Evolutionary conservation across 2,329 filamentous ascomycete genomes (phyloP), one percentile per base, ranked within the genome.

Genomic region (Fusarium nelsonii): DNA sequence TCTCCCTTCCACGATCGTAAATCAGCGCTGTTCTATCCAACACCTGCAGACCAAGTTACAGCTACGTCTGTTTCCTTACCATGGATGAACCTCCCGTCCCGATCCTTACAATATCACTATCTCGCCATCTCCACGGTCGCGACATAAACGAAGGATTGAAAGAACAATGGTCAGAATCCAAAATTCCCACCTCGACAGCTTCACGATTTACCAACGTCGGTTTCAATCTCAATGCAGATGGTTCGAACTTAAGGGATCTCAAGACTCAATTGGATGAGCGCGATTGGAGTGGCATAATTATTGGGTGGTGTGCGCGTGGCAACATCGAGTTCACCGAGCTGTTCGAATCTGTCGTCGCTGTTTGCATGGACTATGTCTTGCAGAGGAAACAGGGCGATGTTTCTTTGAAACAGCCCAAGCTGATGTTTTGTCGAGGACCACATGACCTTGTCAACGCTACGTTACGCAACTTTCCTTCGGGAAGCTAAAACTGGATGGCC

Each of bases 251-350:
- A 1, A 48, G 12, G 1, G 26, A 46, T 0, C 52, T 67, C n/a
- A 40, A n/a, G 0, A 6, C 9, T 0, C 3, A 11, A 0, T 6
- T 67, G 0, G 9, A 1, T 1, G 30, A 58, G n/a, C 16, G 30
- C 2, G 2, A 46, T 5, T 67, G 58, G 58, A 30, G 39, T 1
- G 63, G 63, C 0, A 36, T 67, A 2, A 59, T 54, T 4, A 14
- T 67, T 3, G 64, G 58, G 1, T 67, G 63, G 64, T 68, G 64
- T 2, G 37, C 48, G 0, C 63, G 64, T 9, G 58, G 63, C 0
- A 30, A 46, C 0, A 16, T 67, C 5, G 58, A 67, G n/a, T 45
- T 67, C 5, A 67, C 64, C 1, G 64, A 68, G 2, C 43, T 67
- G 1, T 67, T 67, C 0, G 63, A 67, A 8, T 15, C 63, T 0